Base-by-base conservation (phyloP, 148 eudicot species). In the Amaranthus cruentus region DNA sequence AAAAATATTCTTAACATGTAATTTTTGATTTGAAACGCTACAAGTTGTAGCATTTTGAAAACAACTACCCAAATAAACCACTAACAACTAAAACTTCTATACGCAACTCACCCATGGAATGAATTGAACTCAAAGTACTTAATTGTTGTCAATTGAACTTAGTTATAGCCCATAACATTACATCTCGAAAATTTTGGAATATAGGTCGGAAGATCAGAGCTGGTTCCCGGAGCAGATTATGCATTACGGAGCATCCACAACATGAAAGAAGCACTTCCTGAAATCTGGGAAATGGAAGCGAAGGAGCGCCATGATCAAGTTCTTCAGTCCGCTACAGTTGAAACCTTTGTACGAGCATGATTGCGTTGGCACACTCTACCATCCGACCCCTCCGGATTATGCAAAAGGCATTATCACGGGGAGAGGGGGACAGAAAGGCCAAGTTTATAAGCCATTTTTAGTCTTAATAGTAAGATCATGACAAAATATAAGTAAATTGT, bases 231-330 rank as follows among this genome's bases (percentile, higher is more conserved):
- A 6, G 93, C 97, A 73, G 98, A 94, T 77, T 78, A 87, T 76
- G 96, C 97, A 44, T 73, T 94, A 61, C 80, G 79, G 54, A 91
- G 91, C 86, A 89, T 94, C 78, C 98, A 94, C 84, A 94, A 91
- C 74, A 86, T 94, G 60, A 91, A 78, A 82, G 97, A 88, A 74
- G 98, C 97, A 52, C 78, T 94, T 14, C 96, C 97, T 72, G 85
- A 88, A 62, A 83, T 91, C 65, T 91, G 97, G 98, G 90, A 84
- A 75, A 77, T 65, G 14, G 73, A 78, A 76, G 81, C 78, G 7
- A 84, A 68, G 70, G 56, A 68, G 68, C 86, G 78, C 55, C 76
- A 55, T 65, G 86, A 84, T 43, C 88, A 80, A 81, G 78, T 85
- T 18, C 72, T 71, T 66, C 81, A 55, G n/a, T 54, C 80, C 51